A percentile compares a stretch with the other conserved stretches of the same genome.
phyloP scores from a whole-genome alignment of 345 rosid genomes.

The Cardamine chenopodiifolia region DNA sequence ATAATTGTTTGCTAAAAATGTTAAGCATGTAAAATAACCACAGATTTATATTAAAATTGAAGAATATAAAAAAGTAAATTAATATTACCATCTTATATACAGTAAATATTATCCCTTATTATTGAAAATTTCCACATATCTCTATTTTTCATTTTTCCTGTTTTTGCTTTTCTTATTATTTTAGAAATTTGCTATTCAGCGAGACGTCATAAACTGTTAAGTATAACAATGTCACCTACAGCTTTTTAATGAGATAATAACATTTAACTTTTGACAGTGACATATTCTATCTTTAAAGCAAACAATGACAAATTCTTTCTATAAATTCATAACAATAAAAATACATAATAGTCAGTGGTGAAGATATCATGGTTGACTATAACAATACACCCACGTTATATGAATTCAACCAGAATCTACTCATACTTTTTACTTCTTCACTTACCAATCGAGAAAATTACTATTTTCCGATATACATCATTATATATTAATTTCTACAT shows the following conservation, averaged over 20 bases:
- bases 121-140: not conserved
- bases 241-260: not conserved
- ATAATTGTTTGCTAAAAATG: not conserved
- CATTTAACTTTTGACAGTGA: not conserved
- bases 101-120: not conserved
- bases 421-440: too few species aligned
- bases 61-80: not conserved
- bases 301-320: too few species aligned
- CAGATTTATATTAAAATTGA: not conserved
- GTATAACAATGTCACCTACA: not conserved
- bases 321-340: not conserved
- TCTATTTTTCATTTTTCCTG: not conserved
- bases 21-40: not conserved
- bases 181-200: not conserved
- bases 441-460: too few species aligned
- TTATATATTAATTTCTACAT: too few species aligned
- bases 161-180: not conserved
- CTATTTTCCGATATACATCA: too few species aligned
- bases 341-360: constrained; percentile 2
- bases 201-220: not conserved
- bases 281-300: too few species aligned
- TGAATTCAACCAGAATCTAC: too few species aligned
- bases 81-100: not conserved
- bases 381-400: too few species aligned
- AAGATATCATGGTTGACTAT: too few species aligned